Evolutionary conservation across 225 moss, liverwort and hornwort genomes (phyloP).

Genomic region (Sphagnum tenellum): DNA sequence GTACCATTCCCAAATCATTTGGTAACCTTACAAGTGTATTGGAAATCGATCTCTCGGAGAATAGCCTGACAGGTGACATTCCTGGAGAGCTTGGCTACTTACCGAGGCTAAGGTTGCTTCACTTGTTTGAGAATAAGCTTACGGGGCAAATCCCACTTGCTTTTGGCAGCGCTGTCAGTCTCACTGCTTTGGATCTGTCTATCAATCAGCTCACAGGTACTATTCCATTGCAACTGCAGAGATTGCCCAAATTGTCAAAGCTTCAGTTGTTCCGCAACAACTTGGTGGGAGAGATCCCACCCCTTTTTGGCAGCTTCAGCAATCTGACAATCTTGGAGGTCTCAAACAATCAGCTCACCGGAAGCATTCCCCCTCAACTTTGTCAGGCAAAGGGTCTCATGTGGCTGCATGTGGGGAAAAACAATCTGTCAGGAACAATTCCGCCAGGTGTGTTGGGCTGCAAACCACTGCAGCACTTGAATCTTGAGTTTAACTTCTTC

Average conservation of each 20-base stretch:
- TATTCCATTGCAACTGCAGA: conserved; percentile 12
- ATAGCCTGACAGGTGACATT: conserved; percentile 11
- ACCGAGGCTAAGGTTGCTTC: conserved; percentile 25
- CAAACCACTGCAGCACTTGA: no score
- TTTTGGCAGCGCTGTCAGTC: conserved; percentile 8
- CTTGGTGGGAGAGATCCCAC: conserved; percentile 18
- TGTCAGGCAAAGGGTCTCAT: no score
- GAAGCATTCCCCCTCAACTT: not conserved
- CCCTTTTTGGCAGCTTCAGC: no score
- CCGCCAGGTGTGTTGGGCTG: not conserved
- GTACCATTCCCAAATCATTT: conserved; percentile 7
- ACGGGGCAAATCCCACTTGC: conserved; percentile 15
- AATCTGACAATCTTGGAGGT: no score
- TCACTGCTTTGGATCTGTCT: conserved; percentile 20
- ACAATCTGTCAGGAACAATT: conserved; percentile 1
- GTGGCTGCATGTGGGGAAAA: not conserved
- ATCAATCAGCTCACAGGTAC: conserved; percentile 12
- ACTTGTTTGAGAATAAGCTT: conserved; percentile 7
- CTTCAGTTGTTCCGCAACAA: conserved; percentile 14
- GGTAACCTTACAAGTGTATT: no score
- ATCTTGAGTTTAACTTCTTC: no score
- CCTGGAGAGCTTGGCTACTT: conserved; percentile 7
- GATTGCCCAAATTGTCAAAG: not conserved
- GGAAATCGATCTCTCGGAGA: conserved; percentile 2
- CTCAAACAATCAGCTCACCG: no score